phyloP scores from a whole-genome alignment of 768 basidiomycete species.

The Podaxis carcinomalis region DNA sequence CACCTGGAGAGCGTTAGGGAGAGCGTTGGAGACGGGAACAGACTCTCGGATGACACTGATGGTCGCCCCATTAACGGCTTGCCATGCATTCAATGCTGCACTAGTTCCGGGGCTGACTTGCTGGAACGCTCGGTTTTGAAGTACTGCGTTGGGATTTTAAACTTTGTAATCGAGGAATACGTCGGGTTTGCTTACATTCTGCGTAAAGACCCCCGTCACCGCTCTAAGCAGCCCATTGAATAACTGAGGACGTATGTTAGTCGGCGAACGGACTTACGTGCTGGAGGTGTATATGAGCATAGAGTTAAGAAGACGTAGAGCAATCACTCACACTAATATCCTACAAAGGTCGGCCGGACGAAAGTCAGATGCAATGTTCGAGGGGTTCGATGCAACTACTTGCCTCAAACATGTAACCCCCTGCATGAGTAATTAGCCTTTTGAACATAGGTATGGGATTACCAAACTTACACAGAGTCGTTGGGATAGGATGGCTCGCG shows the following conservation, averaged over 20 bases:
- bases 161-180: neutral
- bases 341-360: constrained; percentile 21
- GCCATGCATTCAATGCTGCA: constrained; percentile 50
- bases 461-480: constrained; percentile 43
- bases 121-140: constrained; percentile 70
- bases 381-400: constrained; percentile 7
- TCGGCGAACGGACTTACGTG: constrained; percentile 25
- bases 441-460: neutral
- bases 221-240: constrained; percentile 32
- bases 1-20: constrained; percentile 60
- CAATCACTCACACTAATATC: constrained; percentile 54
- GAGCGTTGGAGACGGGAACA: constrained; percentile 48
- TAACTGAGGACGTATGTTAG: neutral
- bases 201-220: constrained; percentile 69
- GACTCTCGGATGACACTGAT: constrained; percentile 49
- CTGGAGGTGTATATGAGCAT: constrained; percentile 18
- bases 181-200: constrained; percentile 38
- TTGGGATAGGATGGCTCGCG: constrained; percentile 49
- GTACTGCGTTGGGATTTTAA: constrained; percentile 30
- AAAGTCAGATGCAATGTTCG: neutral
- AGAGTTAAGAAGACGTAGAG: neutral
- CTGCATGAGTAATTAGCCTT: constrained; percentile 8
- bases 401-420: constrained; percentile 55
- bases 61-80: constrained; percentile 38
- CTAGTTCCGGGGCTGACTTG: constrained; percentile 50